Evolutionary conservation across 208 protist species (phyloP).

Genomic region (Endotrypanum monterogeii): DNA sequence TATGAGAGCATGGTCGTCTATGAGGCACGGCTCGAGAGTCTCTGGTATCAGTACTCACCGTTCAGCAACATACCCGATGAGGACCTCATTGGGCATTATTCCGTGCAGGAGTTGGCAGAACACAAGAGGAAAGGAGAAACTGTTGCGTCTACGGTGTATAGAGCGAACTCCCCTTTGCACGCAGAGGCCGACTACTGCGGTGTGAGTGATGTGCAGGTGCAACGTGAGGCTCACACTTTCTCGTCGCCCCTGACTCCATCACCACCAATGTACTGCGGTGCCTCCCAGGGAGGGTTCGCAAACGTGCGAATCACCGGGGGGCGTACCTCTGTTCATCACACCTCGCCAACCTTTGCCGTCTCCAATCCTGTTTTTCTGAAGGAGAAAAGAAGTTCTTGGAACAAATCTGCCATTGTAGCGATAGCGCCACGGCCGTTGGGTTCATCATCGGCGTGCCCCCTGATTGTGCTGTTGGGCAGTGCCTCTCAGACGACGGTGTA

Average conservation of each 20-base stretch:
- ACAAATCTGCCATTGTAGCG: constrained; percentile 11
- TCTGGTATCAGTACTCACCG: constrained; percentile 21
- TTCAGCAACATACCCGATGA: constrained; percentile 32
- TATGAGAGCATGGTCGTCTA: constrained; percentile 16
- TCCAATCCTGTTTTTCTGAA: constrained; percentile 13
- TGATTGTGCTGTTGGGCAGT: constrained; percentile 21
- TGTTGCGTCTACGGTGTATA: background rate
- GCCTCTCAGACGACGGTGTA: constrained; percentile 21
- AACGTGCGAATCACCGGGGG: constrained; percentile 17
- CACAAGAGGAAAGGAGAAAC: constrained; percentile 14
- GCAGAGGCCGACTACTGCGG: constrained; percentile 17
- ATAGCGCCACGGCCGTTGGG: constrained; percentile 14
- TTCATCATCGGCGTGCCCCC: constrained; percentile 26
- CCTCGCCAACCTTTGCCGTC: constrained; percentile 6
- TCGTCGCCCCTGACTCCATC: constrained; percentile 36
- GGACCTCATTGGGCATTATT: constrained; percentile 30
- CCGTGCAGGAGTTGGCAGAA: constrained; percentile 30
- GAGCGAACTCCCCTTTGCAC: background rate
- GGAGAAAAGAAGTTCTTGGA: constrained; percentile 8
- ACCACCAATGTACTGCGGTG: constrained; percentile 36
- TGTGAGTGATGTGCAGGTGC: constrained; percentile 26
- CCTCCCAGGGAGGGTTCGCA: constrained; percentile 33
- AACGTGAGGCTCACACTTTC: constrained; percentile 33
- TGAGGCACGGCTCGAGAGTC: constrained; percentile 24
- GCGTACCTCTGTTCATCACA: constrained; percentile 21